These are phyloP conservation scores for maize (Zea mays) DNA, from an alignment of 176 grass and related monocot species.

Conservation along the genomic window DNA sequence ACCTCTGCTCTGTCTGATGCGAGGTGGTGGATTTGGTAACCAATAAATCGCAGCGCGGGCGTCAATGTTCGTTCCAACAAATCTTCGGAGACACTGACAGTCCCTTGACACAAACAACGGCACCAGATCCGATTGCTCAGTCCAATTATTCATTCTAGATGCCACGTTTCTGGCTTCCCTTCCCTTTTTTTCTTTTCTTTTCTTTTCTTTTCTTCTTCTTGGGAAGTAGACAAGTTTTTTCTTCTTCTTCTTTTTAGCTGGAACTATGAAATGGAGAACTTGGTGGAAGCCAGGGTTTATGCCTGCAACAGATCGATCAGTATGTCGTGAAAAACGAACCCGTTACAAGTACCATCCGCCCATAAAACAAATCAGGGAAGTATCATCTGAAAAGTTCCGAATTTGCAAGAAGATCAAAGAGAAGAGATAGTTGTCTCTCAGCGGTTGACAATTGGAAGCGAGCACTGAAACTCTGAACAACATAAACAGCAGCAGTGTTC, in stretches of 20 bases:
- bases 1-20: neutral
- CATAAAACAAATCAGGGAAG: neutral
- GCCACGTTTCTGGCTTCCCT: neutral
- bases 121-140: slow-evolving; percentile 23
- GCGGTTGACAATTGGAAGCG: slow-evolving; percentile 10
- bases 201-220: no score
- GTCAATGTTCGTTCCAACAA: slow-evolving; percentile 51
- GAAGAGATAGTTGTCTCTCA: neutral
- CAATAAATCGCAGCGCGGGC: slow-evolving; percentile 26
- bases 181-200: neutral
- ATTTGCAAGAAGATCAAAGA: neutral
- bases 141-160: neutral
- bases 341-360: no score
- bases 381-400: neutral
- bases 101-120: slow-evolving; percentile 21
- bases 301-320: neutral
- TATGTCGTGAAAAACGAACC: neutral
- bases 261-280: neutral
- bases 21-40: slow-evolving; percentile 43
- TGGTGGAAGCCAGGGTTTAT: slow-evolving; percentile 12
- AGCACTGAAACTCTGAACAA: neutral
- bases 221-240: no score
- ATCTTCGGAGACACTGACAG: slow-evolving; percentile 25
- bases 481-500: neutral
- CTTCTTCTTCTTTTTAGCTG: no score